Evolutionary conservation across 306 rosid species (phyloP).

Genomic region (Bauhinia variegata): DNA sequence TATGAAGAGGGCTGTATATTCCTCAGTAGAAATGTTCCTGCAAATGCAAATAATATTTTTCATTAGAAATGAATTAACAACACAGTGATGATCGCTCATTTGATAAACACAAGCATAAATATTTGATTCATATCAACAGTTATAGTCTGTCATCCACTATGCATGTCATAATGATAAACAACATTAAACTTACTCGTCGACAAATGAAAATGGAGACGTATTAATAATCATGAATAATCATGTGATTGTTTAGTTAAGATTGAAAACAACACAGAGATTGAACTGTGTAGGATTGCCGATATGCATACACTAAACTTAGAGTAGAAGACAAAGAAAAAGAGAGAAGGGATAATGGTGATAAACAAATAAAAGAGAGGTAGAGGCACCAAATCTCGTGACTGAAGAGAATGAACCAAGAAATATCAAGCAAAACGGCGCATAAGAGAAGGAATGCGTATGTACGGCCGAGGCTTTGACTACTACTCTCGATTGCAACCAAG

Average conservation of each 20-base stretch:
- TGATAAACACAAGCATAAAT: conserved; percentile 17
- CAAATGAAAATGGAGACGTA: background rate
- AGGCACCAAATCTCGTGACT: conserved; percentile 70
- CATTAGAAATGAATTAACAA: conserved; percentile 30
- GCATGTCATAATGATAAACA: conserved; percentile 19
- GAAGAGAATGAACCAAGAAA: conserved; percentile 86
- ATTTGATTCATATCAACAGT: background rate
- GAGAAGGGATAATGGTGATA: too few relatives aligned
- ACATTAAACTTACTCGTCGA: background rate
- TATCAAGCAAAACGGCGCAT: conserved; percentile 69
- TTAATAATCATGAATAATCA: background rate
- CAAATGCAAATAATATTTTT: conserved; percentile 39
- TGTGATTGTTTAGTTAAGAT: background rate
- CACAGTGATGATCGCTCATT: conserved; percentile 23
- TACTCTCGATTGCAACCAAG: conserved; percentile 92
- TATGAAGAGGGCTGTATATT: conserved; percentile 50
- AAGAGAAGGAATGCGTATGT: conserved; percentile 91
- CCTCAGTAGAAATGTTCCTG: conserved; percentile 71
- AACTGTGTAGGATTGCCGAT: background rate
- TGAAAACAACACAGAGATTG: background rate
- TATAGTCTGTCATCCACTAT: conserved; percentile 5
- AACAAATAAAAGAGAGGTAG: background rate
- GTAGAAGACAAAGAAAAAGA: background rate
- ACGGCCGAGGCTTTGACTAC: conserved; percentile 94
- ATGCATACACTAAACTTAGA: too few relatives aligned